A percentile compares a stretch with the other conserved stretches of the same genome.
Conservation (phyloP, 176 grass and related monocot species). For the Saccharum spontaneum region DNA sequence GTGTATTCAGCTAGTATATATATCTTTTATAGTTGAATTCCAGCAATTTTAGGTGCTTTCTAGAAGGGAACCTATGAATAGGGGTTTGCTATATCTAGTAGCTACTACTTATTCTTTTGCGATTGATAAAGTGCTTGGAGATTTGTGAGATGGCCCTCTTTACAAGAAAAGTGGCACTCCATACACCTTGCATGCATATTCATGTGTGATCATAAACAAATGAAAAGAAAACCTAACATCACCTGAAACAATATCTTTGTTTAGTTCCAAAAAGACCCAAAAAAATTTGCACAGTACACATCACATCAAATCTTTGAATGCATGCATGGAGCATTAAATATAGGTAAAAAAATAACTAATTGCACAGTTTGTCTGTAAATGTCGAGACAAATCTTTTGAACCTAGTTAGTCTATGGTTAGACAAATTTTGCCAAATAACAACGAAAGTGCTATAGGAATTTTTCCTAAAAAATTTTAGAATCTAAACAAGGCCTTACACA, state of each 20-base stretch:
- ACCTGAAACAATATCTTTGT: constrained; percentile 50
- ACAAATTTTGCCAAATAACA: too few species aligned
- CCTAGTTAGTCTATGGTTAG: too few species aligned
- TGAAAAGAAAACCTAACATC: constrained; percentile 33
- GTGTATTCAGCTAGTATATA: background rate
- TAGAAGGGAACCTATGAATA: constrained; percentile 19
- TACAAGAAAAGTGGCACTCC: constrained; percentile 42
- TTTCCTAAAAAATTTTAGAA: too few species aligned
- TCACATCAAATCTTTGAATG: too few species aligned
- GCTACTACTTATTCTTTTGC: constrained; percentile 24
- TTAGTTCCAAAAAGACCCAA: too few species aligned
- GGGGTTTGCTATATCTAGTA: constrained; percentile 11
- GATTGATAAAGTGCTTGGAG: constrained; percentile 47
- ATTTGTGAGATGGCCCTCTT: constrained; percentile 49
- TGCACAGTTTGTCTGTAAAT: too few species aligned
- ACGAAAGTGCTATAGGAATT: too few species aligned
- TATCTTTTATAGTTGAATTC: background rate
- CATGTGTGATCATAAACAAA: constrained; percentile 41
- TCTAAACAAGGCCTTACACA: too few species aligned
- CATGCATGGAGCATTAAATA: too few species aligned
- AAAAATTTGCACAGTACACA: too few species aligned
- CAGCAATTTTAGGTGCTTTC: constrained; percentile 12
- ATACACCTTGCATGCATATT: constrained; percentile 37
- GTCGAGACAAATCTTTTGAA: too few species aligned
- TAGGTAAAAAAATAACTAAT: too few species aligned